A percentile compares a stretch with the other conserved stretches of the same genome.
These are phyloP conservation scores for Nemania sp. DNA, from an alignment of 2,329 filamentous ascomycete species.

Conservation along the genomic window DNA sequence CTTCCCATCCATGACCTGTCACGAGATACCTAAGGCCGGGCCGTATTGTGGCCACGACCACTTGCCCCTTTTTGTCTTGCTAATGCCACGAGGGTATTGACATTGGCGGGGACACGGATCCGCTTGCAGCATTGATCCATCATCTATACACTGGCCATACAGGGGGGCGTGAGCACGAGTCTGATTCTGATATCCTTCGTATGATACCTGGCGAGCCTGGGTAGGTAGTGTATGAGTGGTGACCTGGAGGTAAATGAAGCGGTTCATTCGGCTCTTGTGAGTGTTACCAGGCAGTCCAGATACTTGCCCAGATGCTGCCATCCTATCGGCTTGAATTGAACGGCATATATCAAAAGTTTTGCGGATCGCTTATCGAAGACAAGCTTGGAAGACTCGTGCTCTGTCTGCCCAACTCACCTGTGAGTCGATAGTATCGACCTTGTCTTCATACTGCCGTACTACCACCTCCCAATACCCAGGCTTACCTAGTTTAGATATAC, in stretches of 20 bases:
- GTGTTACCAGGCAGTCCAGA: no score
- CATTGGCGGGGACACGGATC: slow-evolving; percentile 5
- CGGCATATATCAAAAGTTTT: not conserved
- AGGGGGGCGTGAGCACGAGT: no score
- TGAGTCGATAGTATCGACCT: no score
- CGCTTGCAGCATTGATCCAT: slow-evolving; percentile 18
- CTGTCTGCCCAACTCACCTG: not conserved
- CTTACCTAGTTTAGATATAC: no score
- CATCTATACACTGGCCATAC: slow-evolving; percentile 1
- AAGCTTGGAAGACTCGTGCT: not conserved
- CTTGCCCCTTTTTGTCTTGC: not conserved
- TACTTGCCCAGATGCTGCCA: not conserved
- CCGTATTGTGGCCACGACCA: not conserved
- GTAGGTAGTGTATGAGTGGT: no score
- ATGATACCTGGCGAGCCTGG: no score
- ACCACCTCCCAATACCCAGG: no score
- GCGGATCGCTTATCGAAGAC: not conserved
- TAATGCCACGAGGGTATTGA: not conserved
- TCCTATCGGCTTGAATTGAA: not conserved
- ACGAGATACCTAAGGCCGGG: not conserved
- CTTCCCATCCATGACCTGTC: not conserved
- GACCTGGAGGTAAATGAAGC: no score
- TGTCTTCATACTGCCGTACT: no score
- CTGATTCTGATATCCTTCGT: not conserved
- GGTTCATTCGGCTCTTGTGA: no score